phyloP scores from a whole-genome alignment of 1,284 basidiomycete species.

The Cerioporus squamosus region DNA sequence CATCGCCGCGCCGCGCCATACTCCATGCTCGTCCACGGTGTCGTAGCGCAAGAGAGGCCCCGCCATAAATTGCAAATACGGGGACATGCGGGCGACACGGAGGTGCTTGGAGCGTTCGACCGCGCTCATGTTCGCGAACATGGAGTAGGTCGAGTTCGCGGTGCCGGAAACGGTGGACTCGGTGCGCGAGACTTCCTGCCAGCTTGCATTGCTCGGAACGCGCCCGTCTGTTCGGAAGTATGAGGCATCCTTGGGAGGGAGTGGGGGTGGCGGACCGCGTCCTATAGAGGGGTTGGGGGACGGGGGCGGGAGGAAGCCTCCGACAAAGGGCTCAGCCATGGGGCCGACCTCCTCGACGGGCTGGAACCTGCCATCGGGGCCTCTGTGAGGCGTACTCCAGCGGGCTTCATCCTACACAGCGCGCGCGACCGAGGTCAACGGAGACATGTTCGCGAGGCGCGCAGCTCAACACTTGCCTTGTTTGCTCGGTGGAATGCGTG shows the following conservation, averaged over 20 bases:
- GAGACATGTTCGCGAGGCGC: slow-evolving; percentile 3
- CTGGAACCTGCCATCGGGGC: slow-evolving; percentile 53
- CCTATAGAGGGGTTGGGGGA: slow-evolving; percentile 25
- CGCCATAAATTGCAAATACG: slow-evolving; percentile 78
- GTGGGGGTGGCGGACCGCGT: too few relatives aligned
- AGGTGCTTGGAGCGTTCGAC: slow-evolving; percentile 66
- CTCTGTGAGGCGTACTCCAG: slow-evolving; percentile 45
- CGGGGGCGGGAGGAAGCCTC: slow-evolving; percentile 26
- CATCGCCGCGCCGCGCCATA: slow-evolving; percentile 89
- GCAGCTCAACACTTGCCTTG: slow-evolving; percentile 24
- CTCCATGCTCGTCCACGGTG: slow-evolving; percentile 74
- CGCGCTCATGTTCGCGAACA: slow-evolving; percentile 55
- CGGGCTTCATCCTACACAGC: slow-evolving; percentile 49
- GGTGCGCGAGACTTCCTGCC: slow-evolving; percentile 18
- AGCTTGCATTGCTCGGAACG: slow-evolving; percentile 18
- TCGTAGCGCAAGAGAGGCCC: slow-evolving; percentile 94
- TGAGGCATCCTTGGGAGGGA: slow-evolving; percentile 41
- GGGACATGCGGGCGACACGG: slow-evolving; percentile 65
- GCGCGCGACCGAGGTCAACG: background rate
- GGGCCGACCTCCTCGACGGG: slow-evolving; percentile 62
- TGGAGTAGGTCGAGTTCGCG: slow-evolving; percentile 24
- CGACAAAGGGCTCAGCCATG: slow-evolving; percentile 58
- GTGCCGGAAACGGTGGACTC: slow-evolving; percentile 14
- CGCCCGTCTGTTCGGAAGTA: slow-evolving; percentile 26
- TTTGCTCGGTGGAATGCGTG: slow-evolving; percentile 50